These are phyloP conservation scores for Centrapalus pauciflorus DNA, from an alignment of 129 eudicot species.

Conservation along the genomic window DNA sequence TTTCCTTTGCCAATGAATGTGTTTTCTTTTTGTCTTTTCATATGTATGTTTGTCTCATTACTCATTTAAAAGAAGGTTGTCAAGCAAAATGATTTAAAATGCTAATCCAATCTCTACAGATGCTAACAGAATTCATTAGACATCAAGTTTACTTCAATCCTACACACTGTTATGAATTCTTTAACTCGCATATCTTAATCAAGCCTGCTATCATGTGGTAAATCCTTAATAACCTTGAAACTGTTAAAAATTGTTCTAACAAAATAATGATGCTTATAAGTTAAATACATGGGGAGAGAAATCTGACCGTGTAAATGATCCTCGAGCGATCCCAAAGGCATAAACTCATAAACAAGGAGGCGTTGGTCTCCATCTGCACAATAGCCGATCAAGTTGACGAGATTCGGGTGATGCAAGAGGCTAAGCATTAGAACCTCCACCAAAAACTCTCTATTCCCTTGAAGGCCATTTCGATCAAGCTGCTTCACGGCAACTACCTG, in stretches of 20 bases:
- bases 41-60: background rate
- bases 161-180: background rate
- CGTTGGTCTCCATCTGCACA: constrained; percentile 96
- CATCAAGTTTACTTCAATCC: background rate
- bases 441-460: constrained; percentile 87
- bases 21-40: background rate
- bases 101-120: background rate
- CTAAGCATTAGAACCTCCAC: constrained; percentile 99
- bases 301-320: constrained; percentile 91
- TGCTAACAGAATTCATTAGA: background rate
- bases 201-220: background rate
- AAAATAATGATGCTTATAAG: background rate
- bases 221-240: background rate
- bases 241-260: background rate
- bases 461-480: constrained; percentile 90
- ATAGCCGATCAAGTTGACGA: constrained; percentile 90
- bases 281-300: background rate
- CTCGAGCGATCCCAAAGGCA: constrained; percentile 94
- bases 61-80: background rate
- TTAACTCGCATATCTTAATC: background rate
- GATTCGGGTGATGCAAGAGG: constrained; percentile 80
- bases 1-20: background rate
- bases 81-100: background rate
- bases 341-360: constrained; percentile 87
- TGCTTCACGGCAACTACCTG: constrained; percentile 95